Evolutionary conservation across 768 basidiomycete genomes (phyloP).

Genomic region (Atractiella rhizophila): DNA sequence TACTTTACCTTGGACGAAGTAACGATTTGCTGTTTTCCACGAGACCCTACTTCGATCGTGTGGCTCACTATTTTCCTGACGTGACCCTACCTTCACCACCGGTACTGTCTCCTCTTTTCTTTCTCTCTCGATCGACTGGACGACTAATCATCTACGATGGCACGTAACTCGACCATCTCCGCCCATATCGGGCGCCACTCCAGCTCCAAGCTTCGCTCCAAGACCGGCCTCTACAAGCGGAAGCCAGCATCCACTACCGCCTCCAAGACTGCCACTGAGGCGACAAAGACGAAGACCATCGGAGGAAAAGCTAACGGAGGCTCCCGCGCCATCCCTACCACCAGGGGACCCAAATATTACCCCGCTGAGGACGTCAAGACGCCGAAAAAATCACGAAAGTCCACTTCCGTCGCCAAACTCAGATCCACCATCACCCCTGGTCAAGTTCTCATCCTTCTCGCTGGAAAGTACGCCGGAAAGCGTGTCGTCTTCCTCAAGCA

Average conservation of each 20-base stretch:
- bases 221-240: constrained; percentile 65
- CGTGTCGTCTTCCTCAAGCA: constrained; percentile 96
- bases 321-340: constrained; percentile 59
- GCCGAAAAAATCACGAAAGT: constrained; percentile 80
- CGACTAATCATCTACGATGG: constrained; percentile 3
- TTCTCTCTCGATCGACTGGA: no score
- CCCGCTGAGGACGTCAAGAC: constrained; percentile 77
- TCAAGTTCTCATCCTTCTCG: constrained; percentile 80
- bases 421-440: constrained; percentile 78
- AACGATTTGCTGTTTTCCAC: no score
- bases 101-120: no score
- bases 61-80: no score
- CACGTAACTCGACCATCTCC: constrained; percentile 42
- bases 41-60: no score
- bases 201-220: constrained; percentile 51
- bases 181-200: constrained; percentile 59
- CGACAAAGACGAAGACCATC: constrained; percentile 37
- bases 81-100: no score
- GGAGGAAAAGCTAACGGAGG: constrained; percentile 76
- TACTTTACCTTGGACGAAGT: no score
- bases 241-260: constrained; percentile 22
- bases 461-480: constrained; percentile 94
- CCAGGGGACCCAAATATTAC: constrained; percentile 73
- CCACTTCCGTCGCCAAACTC: constrained; percentile 39
- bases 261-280: constrained; percentile 33